phyloP scores from a whole-genome alignment of 176 grass and related monocot species.

The Paspalum vaginatum region DNA sequence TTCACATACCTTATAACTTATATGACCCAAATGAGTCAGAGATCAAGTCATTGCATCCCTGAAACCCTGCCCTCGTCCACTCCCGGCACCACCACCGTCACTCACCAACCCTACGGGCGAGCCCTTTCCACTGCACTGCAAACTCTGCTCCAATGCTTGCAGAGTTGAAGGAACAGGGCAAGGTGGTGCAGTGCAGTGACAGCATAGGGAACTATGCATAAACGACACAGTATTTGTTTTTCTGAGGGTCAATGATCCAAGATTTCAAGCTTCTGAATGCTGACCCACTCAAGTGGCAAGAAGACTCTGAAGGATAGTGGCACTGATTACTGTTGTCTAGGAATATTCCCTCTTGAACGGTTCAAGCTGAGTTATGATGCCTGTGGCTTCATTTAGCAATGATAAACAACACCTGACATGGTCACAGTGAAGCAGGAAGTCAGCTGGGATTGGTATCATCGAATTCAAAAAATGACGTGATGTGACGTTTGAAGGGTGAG shows the following conservation, averaged over 20 bases:
- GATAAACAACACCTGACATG: constrained; percentile 22
- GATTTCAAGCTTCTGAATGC: constrained; percentile 27
- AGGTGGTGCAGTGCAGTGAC: constrained; percentile 41
- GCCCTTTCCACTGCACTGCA: constrained; percentile 42
- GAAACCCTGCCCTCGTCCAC: constrained; percentile 42
- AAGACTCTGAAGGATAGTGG: constrained; percentile 38
- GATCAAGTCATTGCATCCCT: constrained; percentile 50
- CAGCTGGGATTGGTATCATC: constrained; percentile 20
- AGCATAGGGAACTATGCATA: constrained; percentile 38
- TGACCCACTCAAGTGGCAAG: constrained; percentile 42
- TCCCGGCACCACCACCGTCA: constrained; percentile 48
- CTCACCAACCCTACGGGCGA: constrained; percentile 49
- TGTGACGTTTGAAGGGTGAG: constrained; percentile 30
- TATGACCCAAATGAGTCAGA: constrained; percentile 34
- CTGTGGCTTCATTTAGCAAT: constrained; percentile 39
- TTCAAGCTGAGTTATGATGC: constrained; percentile 22
- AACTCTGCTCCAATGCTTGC: constrained; percentile 21
- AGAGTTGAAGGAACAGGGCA: constrained; percentile 19
- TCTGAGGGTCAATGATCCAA: constrained; percentile 26
- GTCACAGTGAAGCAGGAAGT: constrained; percentile 29
- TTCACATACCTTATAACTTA: constrained; percentile 28
- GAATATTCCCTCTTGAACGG: constrained; percentile 49
- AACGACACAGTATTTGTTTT: constrained; percentile 25
- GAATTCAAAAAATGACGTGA: constrained; percentile 24
- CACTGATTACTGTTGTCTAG: constrained; percentile 48